A percentile compares a stretch with the other conserved stretches of the same genome.
Conservation (phyloP, 2,329 filamentous ascomycete species). For the Trichophaea hybrida region DNA sequence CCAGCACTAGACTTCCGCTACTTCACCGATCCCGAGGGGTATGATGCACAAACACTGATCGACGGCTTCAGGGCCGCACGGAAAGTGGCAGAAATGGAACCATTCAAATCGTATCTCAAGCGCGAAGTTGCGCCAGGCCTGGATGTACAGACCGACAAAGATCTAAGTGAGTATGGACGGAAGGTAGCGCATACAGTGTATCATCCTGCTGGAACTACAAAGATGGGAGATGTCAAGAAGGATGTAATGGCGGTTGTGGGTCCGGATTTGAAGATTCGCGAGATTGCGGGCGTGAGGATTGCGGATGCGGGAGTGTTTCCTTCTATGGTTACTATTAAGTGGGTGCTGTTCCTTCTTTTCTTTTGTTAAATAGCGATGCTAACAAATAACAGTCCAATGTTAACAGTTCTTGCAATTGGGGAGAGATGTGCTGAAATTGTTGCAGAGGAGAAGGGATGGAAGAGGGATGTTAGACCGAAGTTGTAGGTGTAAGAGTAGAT, state of each 20-base stretch:
- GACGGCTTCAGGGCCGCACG: constrained; percentile 65
- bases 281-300: constrained; percentile 59
- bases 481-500: constrained; percentile 32
- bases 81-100: constrained; percentile 56
- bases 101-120: constrained; percentile 73
- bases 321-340: constrained; percentile 67
- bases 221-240: constrained; percentile 62
- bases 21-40: constrained; percentile 74
- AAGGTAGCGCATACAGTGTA: constrained; percentile 77
- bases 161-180: constrained; percentile 66
- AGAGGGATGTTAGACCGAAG: constrained; percentile 35
- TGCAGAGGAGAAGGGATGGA: constrained; percentile 54
- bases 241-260: constrained; percentile 65
- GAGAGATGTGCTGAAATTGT: constrained; percentile 78
- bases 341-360: not conserved
- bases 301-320: constrained; percentile 82
- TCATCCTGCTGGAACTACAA: constrained; percentile 76
- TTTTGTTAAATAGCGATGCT: not conserved
- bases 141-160: constrained; percentile 59
- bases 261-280: constrained; percentile 53
- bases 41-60: constrained; percentile 69
- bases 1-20: constrained; percentile 78
- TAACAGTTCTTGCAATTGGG: constrained; percentile 71
- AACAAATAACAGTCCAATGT: constrained; percentile 46
- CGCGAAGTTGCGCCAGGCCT: constrained; percentile 67